Evolutionary conservation across 768 basidiomycete species (phyloP), one percentile per base, ranked within the genome.

Genomic region (Gymnopilus junonius): DNA sequence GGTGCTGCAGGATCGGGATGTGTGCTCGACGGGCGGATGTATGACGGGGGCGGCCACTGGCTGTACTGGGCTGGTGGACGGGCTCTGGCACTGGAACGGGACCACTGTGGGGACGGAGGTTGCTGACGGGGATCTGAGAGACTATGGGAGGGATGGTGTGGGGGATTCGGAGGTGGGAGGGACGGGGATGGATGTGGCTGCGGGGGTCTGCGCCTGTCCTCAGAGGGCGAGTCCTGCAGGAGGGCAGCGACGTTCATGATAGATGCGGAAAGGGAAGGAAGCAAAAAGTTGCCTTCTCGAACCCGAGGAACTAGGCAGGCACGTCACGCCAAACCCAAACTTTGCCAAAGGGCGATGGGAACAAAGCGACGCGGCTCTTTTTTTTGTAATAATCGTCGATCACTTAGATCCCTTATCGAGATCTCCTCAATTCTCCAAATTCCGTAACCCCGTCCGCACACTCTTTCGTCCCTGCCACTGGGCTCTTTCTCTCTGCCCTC

Each of bases 201-300:
- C 21, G 58, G 39, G 32, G 42, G 25, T n/a, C 70, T 70, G 70
- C 76, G 64, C 31, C 70, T 72, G 12, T 84, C 84, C 67, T 88
- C 87, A 0, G 88, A 88, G 53, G 89, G 89, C 0, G 88, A 85
- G 74, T 88, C 87, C 67, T 90, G 88, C 25, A 91, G 77, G 60
- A 91, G 82, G 71, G 80, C 85, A 23, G 86, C 85, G 67, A 91
- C 87, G 75, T 91, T 89, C 89, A 91, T 91, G 71, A 46, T 60
- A 31, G 70, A 42, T 48, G 48, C 3, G 57, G 45, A 39, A 45
- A 27, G 27, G 23, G 27, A 46, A 55, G n/a, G n/a, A 34, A 10
- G 27, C 23, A 50, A 50, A 34, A 27, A 61, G 35, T 27, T 31
- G 29, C 20, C 25, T 42, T 57, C 8, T 40, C 55, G 55, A 56